Percentiles rank a stretch among this genome's conserved stretches.
Conservation (phyloP, 805 yeast species). For the Phaffomyces thermotolerans region DNA sequence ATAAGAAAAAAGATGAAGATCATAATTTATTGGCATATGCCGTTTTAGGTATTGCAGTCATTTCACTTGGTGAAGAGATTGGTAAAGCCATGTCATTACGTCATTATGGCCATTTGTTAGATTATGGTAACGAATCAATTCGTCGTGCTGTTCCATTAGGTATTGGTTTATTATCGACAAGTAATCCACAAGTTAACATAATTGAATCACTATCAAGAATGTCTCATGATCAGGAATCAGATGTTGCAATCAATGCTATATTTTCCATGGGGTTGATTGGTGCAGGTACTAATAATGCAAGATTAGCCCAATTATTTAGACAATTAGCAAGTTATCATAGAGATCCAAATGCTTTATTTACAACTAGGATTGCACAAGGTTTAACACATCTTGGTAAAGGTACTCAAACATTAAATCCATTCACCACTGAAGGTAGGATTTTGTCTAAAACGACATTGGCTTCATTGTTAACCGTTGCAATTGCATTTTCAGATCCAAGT, state of each 20-base stretch:
- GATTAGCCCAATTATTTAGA: slow-evolving; percentile 91
- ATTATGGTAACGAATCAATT: slow-evolving; percentile 87
- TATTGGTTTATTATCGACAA: slow-evolving; percentile 90
- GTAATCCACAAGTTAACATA: slow-evolving; percentile 94
- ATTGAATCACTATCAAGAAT: slow-evolving; percentile 93
- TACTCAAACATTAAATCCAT: slow-evolving; percentile 81
- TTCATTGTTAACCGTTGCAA: slow-evolving; percentile 74
- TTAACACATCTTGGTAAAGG: slow-evolving; percentile 94
- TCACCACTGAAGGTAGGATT: slow-evolving; percentile 80
- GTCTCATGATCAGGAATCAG: slow-evolving; percentile 91
- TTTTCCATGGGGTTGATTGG: slow-evolving; percentile 98
- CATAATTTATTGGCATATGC: slow-evolving; percentile 62
- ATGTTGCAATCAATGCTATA: slow-evolving; percentile 90
- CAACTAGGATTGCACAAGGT: slow-evolving; percentile 94
- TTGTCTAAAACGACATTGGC: slow-evolving; percentile 87
- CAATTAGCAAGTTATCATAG: slow-evolving; percentile 93
- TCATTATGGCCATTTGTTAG: slow-evolving; percentile 96
- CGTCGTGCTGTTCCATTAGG: slow-evolving; percentile 95
- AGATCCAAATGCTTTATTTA: slow-evolving; percentile 84
- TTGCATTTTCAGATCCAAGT: slow-evolving; percentile 79
- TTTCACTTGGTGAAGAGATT: slow-evolving; percentile 96
- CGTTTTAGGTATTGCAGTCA: slow-evolving; percentile 87
- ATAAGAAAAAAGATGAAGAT: slow-evolving; percentile 20
- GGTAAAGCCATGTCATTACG: slow-evolving; percentile 97
- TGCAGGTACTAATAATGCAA: slow-evolving; percentile 97